phyloP scores from a whole-genome alignment of 495 filamentous ascomycete species.

The Penicillium daleae region DNA sequence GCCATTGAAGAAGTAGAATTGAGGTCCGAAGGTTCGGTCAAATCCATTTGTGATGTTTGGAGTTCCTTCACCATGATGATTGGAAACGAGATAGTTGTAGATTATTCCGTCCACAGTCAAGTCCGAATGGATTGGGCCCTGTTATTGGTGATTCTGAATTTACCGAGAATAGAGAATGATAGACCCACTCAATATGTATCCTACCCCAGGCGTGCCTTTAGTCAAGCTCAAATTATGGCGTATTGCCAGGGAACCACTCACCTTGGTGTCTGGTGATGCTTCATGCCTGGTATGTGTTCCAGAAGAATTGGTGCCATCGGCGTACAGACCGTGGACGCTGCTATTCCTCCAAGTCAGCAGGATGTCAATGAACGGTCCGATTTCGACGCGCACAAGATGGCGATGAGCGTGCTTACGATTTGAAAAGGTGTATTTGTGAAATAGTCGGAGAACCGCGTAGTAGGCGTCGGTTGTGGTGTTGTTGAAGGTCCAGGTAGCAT shows the following conservation, averaged over 20 bases:
- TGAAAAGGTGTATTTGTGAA: conserved; percentile 64
- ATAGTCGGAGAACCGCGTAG: conserved; percentile 53
- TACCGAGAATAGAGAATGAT: neutral
- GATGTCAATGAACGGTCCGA: neutral
- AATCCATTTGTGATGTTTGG: conserved; percentile 64
- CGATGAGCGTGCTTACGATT: conserved; percentile 29
- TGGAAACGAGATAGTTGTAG: conserved; percentile 57
- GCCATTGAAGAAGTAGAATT: conserved; percentile 62
- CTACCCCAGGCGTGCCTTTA: conserved; percentile 6
- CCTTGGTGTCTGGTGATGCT: too few species aligned
- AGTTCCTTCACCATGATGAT: conserved; percentile 59
- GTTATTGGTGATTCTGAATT: neutral
- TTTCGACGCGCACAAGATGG: neutral
- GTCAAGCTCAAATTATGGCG: neutral
- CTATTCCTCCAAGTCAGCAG: conserved; percentile 52
- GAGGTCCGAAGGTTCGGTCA: conserved; percentile 59
- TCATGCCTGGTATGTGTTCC: conserved; percentile 58
- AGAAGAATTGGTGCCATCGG: conserved; percentile 52
- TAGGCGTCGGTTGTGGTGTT: conserved; percentile 55
- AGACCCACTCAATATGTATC: conserved; percentile 57
- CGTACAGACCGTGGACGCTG: conserved; percentile 56
- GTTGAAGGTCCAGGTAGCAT: conserved; percentile 60
- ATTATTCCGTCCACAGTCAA: conserved; percentile 61
- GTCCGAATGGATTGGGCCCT: conserved; percentile 59
- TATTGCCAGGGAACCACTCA: conserved; percentile 3